Evolutionary conservation across 176 grass and related monocot genomes (phyloP), one percentile per base, ranked within the genome.

Genomic region (Cocos nucifera): DNA sequence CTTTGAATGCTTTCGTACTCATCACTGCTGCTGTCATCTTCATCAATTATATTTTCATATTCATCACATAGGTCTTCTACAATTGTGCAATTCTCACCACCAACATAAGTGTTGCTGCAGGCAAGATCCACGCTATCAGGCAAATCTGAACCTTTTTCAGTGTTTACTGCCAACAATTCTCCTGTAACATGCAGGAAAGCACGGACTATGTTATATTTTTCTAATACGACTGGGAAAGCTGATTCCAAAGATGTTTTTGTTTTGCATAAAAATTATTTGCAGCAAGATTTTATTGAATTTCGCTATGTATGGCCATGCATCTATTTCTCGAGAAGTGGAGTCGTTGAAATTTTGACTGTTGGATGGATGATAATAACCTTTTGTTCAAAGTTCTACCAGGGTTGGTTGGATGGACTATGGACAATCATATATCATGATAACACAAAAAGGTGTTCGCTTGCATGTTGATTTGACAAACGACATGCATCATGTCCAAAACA

Each of bases 1-100:
- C 79, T 96, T 51, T 83, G 55, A 73, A 96, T 88, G n/a, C 83
- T 82, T 0, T 78, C 65, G 44, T 79, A 82, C 17, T 80, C 84
- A 80, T 88, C 78, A 14, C 90, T 83, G 53, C 84, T 87, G 10
- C 65, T 74, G 22, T 81, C 76, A 3, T 90, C 74, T 57, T 57
- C 82, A 53, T 51, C 66, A 19, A 80, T 72, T 12, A 32, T 53
- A 53, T 21, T 22, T 73, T 50, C 82, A 70, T 15, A 72, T 26
- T 77, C 65, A 76, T 44, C 58, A 50, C 54, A 60, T 0, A 19
- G 10, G 29, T 78, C 78, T 22, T 58, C 70, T 17, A 56, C 21
- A 58, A 53, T 50, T 21, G 21, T 29, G 15, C 6, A 54, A n/a
- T 19, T 54, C 17, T 16, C 55, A 61, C 10, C n/a, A 62, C 14